Evolutionary conservation across 768 basidiomycete genomes (phyloP), one percentile per base, ranked within the genome.

Genomic region (Trametes cingulata): DNA sequence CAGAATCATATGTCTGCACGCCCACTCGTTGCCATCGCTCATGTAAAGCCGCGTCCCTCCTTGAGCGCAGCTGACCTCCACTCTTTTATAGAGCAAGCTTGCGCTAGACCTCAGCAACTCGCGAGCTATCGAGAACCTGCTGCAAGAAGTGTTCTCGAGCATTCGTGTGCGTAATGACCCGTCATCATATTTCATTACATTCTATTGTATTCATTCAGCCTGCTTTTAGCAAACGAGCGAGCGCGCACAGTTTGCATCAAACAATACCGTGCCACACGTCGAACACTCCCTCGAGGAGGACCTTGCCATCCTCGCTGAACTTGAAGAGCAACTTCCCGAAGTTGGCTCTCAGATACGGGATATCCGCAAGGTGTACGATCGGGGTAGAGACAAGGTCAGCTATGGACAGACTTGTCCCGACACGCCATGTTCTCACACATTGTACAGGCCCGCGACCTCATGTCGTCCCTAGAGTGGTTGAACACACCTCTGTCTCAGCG

Each of bases 401-500:
- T 29, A 29, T 6, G 12, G 13, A 6, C 43, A 20, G 19, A 13
- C 43, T 13, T 25, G 4, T 13, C 9, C 25, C 69, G 25, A 17
- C n/a, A 14, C 5, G 27, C 5, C n/a, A 27, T 19, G 46, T 51
- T 33, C 13, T 1, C 25, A 58, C 43, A 24, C n/a, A 53, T 58
- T 7, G 12, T 41, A 14, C 46, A 91, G 90, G 90, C 90, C 9
- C 78, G 82, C 65, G 73, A 77, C 6, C 82, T 92, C 17, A 83
- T 86, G n/a, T 71, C 72, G 2, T 85, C 86, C 54, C 75, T 92
- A 43, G 78, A 78, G 53, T 92, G 90, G 90, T 78, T 91, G 22
- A 90, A 91, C 69, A 91, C 86, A 0, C 86, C 88, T 48, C 85
- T 89, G 70, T 87, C 88, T 57, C 85, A 87, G 69, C 86, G 90